A percentile compares a stretch with the other conserved stretches of the same genome.
Conservation (phyloP, 495 filamentous ascomycete species). For the Saxophila tyrrhenica region DNA sequence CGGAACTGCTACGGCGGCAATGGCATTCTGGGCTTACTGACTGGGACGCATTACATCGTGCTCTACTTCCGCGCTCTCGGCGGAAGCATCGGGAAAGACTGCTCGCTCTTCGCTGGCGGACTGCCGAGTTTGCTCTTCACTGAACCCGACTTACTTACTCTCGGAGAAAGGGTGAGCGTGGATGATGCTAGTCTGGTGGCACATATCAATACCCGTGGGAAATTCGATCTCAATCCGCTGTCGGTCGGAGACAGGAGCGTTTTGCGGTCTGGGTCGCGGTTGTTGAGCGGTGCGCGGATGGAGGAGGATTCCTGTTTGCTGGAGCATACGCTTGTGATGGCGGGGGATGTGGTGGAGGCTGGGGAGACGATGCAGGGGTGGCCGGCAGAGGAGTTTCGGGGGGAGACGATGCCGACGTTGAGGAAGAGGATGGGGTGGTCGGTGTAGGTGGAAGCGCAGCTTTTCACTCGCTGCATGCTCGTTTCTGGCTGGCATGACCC, state of each 20-base stretch:
- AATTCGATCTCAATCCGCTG: slow-evolving; percentile 36
- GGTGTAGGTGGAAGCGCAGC: background rate
- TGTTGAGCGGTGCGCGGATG: slow-evolving; percentile 37
- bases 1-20: slow-evolving; percentile 32
- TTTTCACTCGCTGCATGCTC: too few relatives aligned
- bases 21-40: slow-evolving; percentile 35
- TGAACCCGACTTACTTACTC: slow-evolving; percentile 37
- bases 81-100: slow-evolving; percentile 35
- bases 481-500: too few relatives aligned
- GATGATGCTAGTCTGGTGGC: slow-evolving; percentile 39
- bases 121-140: slow-evolving; percentile 36
- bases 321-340: slow-evolving; percentile 38
- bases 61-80: slow-evolving; percentile 37
- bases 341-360: slow-evolving; percentile 36
- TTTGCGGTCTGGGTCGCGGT: slow-evolving; percentile 32
- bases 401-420: slow-evolving; percentile 6
- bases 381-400: slow-evolving; percentile 34
- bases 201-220: slow-evolving; percentile 37
- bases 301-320: slow-evolving; percentile 34
- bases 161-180: slow-evolving; percentile 36
- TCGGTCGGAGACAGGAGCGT: slow-evolving; percentile 35
- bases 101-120: slow-evolving; percentile 37
- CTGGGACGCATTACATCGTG: slow-evolving; percentile 31
- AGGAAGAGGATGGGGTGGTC: background rate
- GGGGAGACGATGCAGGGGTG: slow-evolving; percentile 35